Evolutionary conservation across 2,329 filamentous ascomycete genomes (phyloP).

Genomic region (Stachybotrys chartarum): DNA sequence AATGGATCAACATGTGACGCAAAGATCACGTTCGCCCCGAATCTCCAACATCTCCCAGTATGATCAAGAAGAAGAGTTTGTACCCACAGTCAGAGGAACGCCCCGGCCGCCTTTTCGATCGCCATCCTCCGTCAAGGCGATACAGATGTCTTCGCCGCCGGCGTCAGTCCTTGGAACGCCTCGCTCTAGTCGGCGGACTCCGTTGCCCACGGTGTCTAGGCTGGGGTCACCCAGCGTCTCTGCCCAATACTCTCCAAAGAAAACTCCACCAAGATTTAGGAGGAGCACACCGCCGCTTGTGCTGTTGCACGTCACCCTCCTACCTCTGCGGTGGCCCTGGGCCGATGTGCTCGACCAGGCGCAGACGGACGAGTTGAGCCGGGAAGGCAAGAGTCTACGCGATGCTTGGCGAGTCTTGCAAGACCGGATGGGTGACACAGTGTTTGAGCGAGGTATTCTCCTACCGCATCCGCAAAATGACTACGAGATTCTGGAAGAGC

Average conservation of each 20-base stretch:
- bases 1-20: constrained; percentile 23
- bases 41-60: constrained; percentile 47
- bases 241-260: constrained; percentile 48
- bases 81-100: constrained; percentile 49
- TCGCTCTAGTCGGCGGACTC: constrained; percentile 42
- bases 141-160: constrained; percentile 65
- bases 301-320: constrained; percentile 67
- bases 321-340: constrained; percentile 64
- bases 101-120: constrained; percentile 61
- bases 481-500: constrained; percentile 72
- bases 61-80: constrained; percentile 36
- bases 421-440: constrained; percentile 64
- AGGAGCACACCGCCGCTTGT: constrained; percentile 59
- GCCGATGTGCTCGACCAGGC: constrained; percentile 44
- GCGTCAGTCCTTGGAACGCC: constrained; percentile 50
- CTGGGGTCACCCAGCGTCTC: constrained; percentile 47
- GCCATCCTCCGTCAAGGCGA: constrained; percentile 59
- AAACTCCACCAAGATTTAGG: constrained; percentile 53
- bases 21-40: constrained; percentile 26
- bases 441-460: constrained; percentile 66
- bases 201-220: constrained; percentile 44
- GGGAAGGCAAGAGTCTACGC: constrained; percentile 42
- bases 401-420: constrained; percentile 61
- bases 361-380: constrained; percentile 31
- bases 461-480: constrained; percentile 74